A percentile compares a stretch with the other conserved stretches of the same genome.
These are phyloP conservation scores for Cytospora piceicola DNA, from an alignment of 2,329 filamentous ascomycete genomes.

Conservation along the genomic window DNA sequence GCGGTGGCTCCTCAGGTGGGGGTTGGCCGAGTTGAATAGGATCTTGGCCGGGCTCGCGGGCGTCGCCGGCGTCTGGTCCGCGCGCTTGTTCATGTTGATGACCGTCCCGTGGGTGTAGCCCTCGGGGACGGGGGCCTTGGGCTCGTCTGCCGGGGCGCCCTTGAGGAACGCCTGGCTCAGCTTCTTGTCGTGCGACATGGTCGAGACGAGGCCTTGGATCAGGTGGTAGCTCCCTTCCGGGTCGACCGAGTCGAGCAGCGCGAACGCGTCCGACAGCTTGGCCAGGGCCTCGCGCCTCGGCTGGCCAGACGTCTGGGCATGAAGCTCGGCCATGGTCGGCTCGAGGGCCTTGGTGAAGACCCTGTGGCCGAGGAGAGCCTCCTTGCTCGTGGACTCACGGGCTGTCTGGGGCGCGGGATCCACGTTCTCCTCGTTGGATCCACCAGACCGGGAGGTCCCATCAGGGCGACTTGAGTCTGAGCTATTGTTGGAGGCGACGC, in stretches of 20 bases:
- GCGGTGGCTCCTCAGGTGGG: slow-evolving; percentile 79
- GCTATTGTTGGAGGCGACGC: slow-evolving; percentile 77
- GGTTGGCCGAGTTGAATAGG: slow-evolving; percentile 79
- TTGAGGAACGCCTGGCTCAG: slow-evolving; percentile 56
- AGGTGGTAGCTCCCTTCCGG: slow-evolving; percentile 89
- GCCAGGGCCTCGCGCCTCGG: slow-evolving; percentile 82
- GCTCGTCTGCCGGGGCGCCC: slow-evolving; percentile 33
- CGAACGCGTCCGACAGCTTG: slow-evolving; percentile 83
- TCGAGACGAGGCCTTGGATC: slow-evolving; percentile 75
- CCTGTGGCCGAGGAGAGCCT: slow-evolving; percentile 79
- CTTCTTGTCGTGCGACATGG: slow-evolving; percentile 71
- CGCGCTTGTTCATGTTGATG: slow-evolving; percentile 55
- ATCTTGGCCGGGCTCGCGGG: slow-evolving; percentile 62
- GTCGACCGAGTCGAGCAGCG: slow-evolving; percentile 80
- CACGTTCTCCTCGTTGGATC: slow-evolving; percentile 63
- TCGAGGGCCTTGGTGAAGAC: slow-evolving; percentile 83
- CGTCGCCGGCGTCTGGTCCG: slow-evolving; percentile 43
- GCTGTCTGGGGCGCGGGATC: slow-evolving; percentile 48
- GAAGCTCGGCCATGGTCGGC: slow-evolving; percentile 79
- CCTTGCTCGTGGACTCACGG: slow-evolving; percentile 71
- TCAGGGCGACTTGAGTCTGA: slow-evolving; percentile 49
- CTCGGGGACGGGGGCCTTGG: slow-evolving; percentile 45
- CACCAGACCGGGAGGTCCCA: slow-evolving; percentile 42
- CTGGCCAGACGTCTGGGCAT: slow-evolving; percentile 72
- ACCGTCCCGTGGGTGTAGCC: slow-evolving; percentile 59